A percentile compares a stretch with the other conserved stretches of the same genome.
Conservation (phyloP, 2,329 filamentous ascomycete genomes). For the Xylariaceae sp. region DNA sequence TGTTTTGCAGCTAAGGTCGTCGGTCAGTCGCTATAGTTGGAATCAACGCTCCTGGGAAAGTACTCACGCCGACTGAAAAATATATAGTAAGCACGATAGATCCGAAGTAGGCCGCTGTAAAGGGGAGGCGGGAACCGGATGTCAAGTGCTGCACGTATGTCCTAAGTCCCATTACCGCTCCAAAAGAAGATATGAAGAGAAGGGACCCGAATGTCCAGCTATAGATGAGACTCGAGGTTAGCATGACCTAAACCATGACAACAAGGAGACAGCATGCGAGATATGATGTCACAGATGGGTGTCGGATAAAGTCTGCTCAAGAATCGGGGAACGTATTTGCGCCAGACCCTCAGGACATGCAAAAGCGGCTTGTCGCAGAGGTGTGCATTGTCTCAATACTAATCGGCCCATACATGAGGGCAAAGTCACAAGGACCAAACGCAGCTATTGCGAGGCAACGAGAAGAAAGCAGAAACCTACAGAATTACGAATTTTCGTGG, state of each 20-base stretch:
- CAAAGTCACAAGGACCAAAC: slow-evolving; percentile 17
- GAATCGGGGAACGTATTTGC: slow-evolving; percentile 25
- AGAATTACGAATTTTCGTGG: slow-evolving; percentile 94
- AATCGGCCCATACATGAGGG: slow-evolving; percentile 10
- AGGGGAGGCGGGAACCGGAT: slow-evolving; percentile 79
- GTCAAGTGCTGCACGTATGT: slow-evolving; percentile 78
- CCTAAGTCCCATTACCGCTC: slow-evolving; percentile 86
- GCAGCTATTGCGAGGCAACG: slow-evolving; percentile 15
- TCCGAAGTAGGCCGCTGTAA: slow-evolving; percentile 91
- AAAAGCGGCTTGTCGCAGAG: slow-evolving; percentile 29
- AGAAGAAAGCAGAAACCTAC: slow-evolving; percentile 52
- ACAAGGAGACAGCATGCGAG: slow-evolving; percentile 4
- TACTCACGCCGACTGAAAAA: slow-evolving; percentile 84
- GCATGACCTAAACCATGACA: slow-evolving; percentile 4
- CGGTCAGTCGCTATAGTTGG: slow-evolving; percentile 19
- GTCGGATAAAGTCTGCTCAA: slow-evolving; percentile 20
- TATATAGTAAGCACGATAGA: slow-evolving; percentile 86
- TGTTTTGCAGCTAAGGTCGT: slow-evolving; percentile 65
- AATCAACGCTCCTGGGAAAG: neutral
- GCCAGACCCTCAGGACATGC: slow-evolving; percentile 27
- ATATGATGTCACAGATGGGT: slow-evolving; percentile 6
- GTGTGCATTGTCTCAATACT: slow-evolving; percentile 18
- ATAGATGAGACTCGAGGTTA: slow-evolving; percentile 28
- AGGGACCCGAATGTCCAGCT: slow-evolving; percentile 94
- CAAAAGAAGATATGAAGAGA: slow-evolving; percentile 88